phyloP scores from a whole-genome alignment of 2,329 filamentous ascomycete species.

The Malbranchea cinnamomea region DNA sequence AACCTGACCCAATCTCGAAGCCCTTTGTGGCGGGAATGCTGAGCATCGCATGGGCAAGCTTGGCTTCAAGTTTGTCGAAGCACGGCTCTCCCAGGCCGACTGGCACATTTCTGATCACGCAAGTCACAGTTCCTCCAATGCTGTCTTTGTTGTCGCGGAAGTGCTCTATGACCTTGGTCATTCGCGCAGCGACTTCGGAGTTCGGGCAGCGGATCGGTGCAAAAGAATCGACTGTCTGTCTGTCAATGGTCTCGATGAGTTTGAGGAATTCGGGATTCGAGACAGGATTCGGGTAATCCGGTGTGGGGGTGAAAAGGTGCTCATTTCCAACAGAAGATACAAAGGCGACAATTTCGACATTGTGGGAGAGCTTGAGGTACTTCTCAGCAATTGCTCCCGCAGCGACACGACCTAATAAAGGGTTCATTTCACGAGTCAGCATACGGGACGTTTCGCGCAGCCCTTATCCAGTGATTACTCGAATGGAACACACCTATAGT shows the following conservation, averaged over 20 bases:
- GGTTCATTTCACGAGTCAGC: neutral
- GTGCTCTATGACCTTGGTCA: slow-evolving; percentile 65
- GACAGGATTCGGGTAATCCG: slow-evolving; percentile 51
- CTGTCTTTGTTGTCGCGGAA: slow-evolving; percentile 69
- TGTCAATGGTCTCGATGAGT: slow-evolving; percentile 56
- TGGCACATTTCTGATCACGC: slow-evolving; percentile 76
- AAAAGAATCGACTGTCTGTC: slow-evolving; percentile 60
- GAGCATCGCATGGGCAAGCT: slow-evolving; percentile 84
- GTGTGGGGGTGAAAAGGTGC: slow-evolving; percentile 59
- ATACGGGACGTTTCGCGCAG: slow-evolving; percentile 1
- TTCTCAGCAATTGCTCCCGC: slow-evolving; percentile 89
- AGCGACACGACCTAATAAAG: slow-evolving; percentile 54
- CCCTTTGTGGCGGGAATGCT: slow-evolving; percentile 90
- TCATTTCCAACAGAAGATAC: slow-evolving; percentile 70
- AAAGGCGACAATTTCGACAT: slow-evolving; percentile 83
- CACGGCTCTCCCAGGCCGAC: slow-evolving; percentile 80
- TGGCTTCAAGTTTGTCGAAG: slow-evolving; percentile 91
- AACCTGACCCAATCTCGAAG: slow-evolving; percentile 90
- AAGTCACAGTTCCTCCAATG: slow-evolving; percentile 90
- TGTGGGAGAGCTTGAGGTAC: slow-evolving; percentile 65
- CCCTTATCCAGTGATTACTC: too few relatives aligned
- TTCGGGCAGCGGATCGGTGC: slow-evolving; percentile 81
- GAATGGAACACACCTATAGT: slow-evolving; percentile 55
- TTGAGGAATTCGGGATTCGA: slow-evolving; percentile 67
- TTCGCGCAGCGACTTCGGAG: slow-evolving; percentile 45